A percentile compares a stretch with the other conserved stretches of the same genome.
These are phyloP conservation scores for Colletotrichum tropicale DNA, from an alignment of 2,329 filamentous ascomycete genomes.

Conservation along the genomic window DNA sequence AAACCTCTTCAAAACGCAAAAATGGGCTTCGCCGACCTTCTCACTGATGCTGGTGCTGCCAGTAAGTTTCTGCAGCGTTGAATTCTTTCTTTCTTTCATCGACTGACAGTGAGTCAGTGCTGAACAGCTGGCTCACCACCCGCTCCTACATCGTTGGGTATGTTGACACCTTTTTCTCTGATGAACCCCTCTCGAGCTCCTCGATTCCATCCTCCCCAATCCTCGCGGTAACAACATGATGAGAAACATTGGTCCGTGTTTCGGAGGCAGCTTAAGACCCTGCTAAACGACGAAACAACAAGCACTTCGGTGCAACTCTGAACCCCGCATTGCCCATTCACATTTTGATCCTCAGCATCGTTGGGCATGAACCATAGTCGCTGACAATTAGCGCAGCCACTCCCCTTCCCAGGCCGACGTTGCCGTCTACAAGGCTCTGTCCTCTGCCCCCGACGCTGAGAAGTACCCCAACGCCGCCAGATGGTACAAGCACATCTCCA, in stretches of 20 bases:
- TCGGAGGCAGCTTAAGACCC: constrained; percentile 93
- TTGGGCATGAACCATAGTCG: not conserved
- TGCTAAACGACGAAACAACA: constrained; percentile 78
- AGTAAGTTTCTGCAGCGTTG: constrained; percentile 39
- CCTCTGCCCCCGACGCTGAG: constrained; percentile 73
- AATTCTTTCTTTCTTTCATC: constrained; percentile 23
- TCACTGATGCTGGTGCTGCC: constrained; percentile 65
- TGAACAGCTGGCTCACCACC: constrained; percentile 76
- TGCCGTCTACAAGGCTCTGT: constrained; percentile 90
- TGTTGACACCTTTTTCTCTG: constrained; percentile 38
- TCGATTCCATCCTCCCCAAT: not conserved
- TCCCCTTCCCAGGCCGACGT: constrained; percentile 93
- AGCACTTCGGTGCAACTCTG: constrained; percentile 78
- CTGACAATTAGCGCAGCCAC: constrained; percentile 40
- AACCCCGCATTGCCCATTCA: constrained; percentile 33
- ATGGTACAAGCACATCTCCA: constrained; percentile 99
- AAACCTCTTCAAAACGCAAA: constrained; percentile 35
- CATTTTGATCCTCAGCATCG: not conserved
- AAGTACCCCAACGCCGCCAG: constrained; percentile 95
- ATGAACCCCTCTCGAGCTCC: not conserved
- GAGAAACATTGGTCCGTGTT: constrained; percentile 96
- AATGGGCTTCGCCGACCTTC: constrained; percentile 75
- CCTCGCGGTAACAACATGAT: constrained; percentile 59
- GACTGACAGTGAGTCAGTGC: constrained; percentile 52
- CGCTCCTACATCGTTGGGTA: constrained; percentile 86